Conservation (phyloP, 306 rosid genomes). For the Boehmeria nivea region DNA sequence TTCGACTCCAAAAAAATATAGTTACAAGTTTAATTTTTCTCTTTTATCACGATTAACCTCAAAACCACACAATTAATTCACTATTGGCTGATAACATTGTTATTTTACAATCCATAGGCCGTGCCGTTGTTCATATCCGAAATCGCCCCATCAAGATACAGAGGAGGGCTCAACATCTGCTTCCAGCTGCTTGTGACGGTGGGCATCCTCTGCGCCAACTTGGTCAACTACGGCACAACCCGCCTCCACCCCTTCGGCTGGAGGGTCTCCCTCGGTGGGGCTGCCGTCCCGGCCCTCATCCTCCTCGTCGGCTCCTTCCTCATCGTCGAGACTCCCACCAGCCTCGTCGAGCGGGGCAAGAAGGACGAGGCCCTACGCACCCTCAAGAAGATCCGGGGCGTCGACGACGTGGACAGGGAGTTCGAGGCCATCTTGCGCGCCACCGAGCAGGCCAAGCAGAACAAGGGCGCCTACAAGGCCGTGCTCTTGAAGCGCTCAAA, state of each 20-base stretch:
- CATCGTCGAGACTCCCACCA: constrained; percentile 29
- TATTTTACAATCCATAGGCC: no score
- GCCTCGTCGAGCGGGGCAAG: constrained; percentile 22
- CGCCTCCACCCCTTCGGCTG: constrained; percentile 16
- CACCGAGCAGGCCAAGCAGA: constrained; percentile 1
- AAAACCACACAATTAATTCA: no score
- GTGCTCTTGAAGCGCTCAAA: neutral
- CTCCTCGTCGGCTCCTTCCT: constrained; percentile 14
- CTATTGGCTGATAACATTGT: no score
- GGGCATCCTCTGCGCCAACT: no score
- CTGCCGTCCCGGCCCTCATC: constrained; percentile 24
- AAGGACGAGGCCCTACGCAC: constrained; percentile 3
- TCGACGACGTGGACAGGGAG: constrained; percentile 19
- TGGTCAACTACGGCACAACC: constrained; percentile 7
- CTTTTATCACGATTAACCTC: neutral
- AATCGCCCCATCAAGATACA: no score
- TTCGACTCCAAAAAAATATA: no score
- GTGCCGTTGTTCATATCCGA: no score
- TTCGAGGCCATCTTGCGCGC: constrained; percentile 8
- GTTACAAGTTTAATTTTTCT: no score
- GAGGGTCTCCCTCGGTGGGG: constrained; percentile 27
- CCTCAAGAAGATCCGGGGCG: constrained; percentile 21
- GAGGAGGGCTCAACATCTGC: no score
- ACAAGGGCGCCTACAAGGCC: constrained; percentile 10
- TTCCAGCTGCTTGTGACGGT: no score